Evolutionary conservation across 306 rosid species (phyloP).

Genomic region (Prosopis cineraria): DNA sequence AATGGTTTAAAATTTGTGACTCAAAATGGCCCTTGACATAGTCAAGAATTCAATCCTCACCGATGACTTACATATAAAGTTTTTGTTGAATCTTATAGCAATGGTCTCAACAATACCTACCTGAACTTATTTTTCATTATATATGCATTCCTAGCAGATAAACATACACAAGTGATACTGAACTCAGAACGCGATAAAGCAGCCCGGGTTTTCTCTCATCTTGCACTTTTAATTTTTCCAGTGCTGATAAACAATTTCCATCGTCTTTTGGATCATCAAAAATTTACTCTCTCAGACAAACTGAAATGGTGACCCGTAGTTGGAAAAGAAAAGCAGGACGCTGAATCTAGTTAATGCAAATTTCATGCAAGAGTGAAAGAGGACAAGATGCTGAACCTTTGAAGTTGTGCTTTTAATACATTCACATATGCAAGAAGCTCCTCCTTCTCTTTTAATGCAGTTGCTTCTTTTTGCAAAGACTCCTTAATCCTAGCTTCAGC

Average conservation of each 20-base stretch:
- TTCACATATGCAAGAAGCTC: slow-evolving; percentile 86
- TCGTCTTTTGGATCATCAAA: slow-evolving; percentile 11
- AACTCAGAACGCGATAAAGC: slow-evolving; percentile 4
- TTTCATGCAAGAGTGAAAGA: slow-evolving; percentile 7
- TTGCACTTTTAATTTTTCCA: not conserved
- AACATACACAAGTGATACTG: not conserved
- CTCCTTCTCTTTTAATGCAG: slow-evolving; percentile 76
- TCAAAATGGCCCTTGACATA: not conserved
- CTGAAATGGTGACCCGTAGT: not conserved
- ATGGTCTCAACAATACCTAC: not conserved
- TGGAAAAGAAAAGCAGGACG: not conserved
- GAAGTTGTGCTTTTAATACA: slow-evolving; percentile 81
- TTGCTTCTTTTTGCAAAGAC: slow-evolving; percentile 68
- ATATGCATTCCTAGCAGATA: slow-evolving; percentile 30
- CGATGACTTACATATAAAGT: not conserved
- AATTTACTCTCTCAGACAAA: not conserved
- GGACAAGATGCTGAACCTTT: slow-evolving; percentile 65
- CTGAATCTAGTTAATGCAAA: slow-evolving; percentile 8
- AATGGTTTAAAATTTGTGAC: not conserved
- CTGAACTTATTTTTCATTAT: not conserved
- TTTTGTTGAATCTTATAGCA: not conserved
- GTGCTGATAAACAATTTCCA: slow-evolving; percentile 1
- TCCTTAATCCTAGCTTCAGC: slow-evolving; percentile 85
- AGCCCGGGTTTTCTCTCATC: not conserved
- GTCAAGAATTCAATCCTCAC: not conserved